A percentile compares a stretch with the other conserved stretches of the same genome.
These are phyloP conservation scores for Neofusicoccum parvum DNA, from an alignment of 2,329 filamentous ascomycete species.

Conservation along the genomic window DNA sequence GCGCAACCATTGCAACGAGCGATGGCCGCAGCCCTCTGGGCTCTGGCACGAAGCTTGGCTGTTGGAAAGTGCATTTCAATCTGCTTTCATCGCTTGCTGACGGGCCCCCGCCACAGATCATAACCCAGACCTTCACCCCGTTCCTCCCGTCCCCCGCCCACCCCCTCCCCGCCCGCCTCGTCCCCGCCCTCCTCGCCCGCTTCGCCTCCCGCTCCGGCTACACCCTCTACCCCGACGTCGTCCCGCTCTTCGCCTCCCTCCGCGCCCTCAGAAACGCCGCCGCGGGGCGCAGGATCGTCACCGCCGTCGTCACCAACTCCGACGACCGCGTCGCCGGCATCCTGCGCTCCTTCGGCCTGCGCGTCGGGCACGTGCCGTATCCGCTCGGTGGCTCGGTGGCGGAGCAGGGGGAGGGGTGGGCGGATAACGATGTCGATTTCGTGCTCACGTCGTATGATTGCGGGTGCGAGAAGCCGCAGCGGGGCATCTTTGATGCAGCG, in stretches of 20 bases:
- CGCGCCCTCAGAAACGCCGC: constrained; percentile 25
- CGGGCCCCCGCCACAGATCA: constrained; percentile 46
- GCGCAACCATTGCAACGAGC: no score
- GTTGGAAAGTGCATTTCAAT: no score
- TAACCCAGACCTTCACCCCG: constrained; percentile 55
- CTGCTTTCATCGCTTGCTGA: no score
- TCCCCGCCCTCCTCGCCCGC: constrained; percentile 52
- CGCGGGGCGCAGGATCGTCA: constrained; percentile 42
- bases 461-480: constrained; percentile 61
- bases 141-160: constrained; percentile 29
- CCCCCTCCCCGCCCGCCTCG: constrained; percentile 36
- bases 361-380: constrained; percentile 35
- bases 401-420: not conserved
- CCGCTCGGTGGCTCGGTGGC: no score
- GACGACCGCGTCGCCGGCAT: constrained; percentile 61
- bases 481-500: constrained; percentile 59
- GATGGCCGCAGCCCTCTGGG: no score
- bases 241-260: constrained; percentile 49
- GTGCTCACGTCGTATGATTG: constrained; percentile 66
- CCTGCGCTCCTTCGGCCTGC: constrained; percentile 56
- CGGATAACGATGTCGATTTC: constrained; percentile 54
- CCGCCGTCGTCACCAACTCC: constrained; percentile 65
- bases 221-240: constrained; percentile 49
- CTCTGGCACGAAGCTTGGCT: no score
- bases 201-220: constrained; percentile 61